These are phyloP conservation scores for Aspergillus tamarii DNA, from an alignment of 2,329 filamentous ascomycete species.

Conservation along the genomic window DNA sequence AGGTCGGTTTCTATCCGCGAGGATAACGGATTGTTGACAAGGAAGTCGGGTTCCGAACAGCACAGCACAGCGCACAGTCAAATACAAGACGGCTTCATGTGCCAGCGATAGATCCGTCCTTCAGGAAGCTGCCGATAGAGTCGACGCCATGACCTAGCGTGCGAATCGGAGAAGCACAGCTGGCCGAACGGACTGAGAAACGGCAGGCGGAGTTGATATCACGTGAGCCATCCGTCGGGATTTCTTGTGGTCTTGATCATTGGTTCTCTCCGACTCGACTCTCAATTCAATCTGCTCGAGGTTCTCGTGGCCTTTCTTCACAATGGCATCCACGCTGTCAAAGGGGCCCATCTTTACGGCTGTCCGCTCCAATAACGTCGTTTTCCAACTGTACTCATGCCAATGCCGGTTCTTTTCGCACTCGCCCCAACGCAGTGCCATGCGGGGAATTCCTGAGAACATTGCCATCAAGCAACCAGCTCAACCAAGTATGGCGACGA, in stretches of 20 bases:
- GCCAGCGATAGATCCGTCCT: slow-evolving; percentile 1
- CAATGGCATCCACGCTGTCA: slow-evolving; percentile 39
- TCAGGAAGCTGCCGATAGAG: neutral
- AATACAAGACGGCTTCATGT: neutral
- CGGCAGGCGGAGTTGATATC: slow-evolving; percentile 1
- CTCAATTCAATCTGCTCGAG: neutral
- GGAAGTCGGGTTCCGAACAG: neutral
- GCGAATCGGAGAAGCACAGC: neutral
- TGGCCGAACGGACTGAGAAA: neutral
- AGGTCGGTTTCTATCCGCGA: neutral
- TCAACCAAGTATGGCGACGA: slow-evolving; percentile 44
- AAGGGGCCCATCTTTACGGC: slow-evolving; percentile 26
- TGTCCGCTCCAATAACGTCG: slow-evolving; percentile 20
- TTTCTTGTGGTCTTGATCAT: slow-evolving; percentile 11
- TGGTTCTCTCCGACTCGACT: neutral
- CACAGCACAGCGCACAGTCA: slow-evolving; percentile 3
- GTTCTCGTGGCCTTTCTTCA: neutral
- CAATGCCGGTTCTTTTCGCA: slow-evolving; percentile 42
- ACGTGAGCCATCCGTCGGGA: slow-evolving; percentile 12
- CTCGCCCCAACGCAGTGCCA: slow-evolving; percentile 24
- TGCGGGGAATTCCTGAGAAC: slow-evolving; percentile 23
- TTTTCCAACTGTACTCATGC: slow-evolving; percentile 22
- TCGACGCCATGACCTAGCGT: slow-evolving; percentile 2
- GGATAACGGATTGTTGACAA: neutral
- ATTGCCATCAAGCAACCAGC: slow-evolving; percentile 33